These are phyloP conservation scores for Eucalyptus globulus DNA, from an alignment of 345 rosid genomes.

Conservation along the genomic window DNA sequence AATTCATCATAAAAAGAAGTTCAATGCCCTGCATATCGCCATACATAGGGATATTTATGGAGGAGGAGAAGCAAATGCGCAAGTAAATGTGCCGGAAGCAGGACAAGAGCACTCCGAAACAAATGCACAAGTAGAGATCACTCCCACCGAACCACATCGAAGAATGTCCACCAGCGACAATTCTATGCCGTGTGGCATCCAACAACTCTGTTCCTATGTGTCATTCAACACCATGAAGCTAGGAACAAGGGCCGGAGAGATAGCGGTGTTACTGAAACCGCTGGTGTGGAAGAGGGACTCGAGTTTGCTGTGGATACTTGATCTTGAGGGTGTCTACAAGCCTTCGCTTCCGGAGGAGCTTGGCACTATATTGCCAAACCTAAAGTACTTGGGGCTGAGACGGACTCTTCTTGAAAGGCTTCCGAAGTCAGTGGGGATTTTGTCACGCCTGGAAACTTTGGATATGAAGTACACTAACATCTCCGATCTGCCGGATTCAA, in stretches of 20 bases:
- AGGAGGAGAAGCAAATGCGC: not conserved
- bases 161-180: not conserved
- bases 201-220: conserved; percentile 3
- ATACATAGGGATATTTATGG: not conserved
- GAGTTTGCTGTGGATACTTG: conserved; percentile 8
- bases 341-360: conserved; percentile 9
- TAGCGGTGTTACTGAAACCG: not conserved
- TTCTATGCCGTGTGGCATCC: not conserved
- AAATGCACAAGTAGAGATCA: not conserved
- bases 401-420: conserved; percentile 6
- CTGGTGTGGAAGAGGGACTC: not conserved
- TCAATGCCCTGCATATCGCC: not conserved
- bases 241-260: not conserved
- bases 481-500: too few relatives aligned
- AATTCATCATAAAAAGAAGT: not conserved
- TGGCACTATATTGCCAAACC: not conserved
- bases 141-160: not conserved
- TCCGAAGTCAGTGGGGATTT: not conserved
- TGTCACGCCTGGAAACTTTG: too few relatives aligned
- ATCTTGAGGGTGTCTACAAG: conserved; percentile 17
- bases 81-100: not conserved
- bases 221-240: not conserved
- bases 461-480: too few relatives aligned
- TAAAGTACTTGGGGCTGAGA: conserved; percentile 18
- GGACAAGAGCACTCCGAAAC: not conserved